Percentiles rank a stretch among this genome's conserved stretches.
phyloP scores from a whole-genome alignment of 257 asterid genomes.

The Jaltomata sinuosa region DNA sequence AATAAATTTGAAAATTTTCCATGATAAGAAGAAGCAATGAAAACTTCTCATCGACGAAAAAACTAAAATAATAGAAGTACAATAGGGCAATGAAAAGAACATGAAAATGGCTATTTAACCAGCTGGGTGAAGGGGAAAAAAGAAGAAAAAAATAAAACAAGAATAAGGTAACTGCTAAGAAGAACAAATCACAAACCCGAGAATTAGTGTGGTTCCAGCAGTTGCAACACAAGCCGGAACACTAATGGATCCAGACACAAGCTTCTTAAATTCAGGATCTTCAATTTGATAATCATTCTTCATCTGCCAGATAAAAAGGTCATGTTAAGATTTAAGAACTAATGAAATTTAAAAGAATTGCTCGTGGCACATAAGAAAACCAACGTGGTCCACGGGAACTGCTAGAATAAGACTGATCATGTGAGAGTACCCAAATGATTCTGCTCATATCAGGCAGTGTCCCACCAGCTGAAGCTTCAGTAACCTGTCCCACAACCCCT shows the following conservation, averaged over 20 bases:
- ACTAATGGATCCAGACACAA: constrained; percentile 54
- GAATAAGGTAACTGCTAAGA: background rate
- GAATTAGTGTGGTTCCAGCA: constrained; percentile 76
- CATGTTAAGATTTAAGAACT: background rate
- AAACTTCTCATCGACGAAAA: background rate
- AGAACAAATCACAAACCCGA: constrained; percentile 50
- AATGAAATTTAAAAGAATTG: background rate
- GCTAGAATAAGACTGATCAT: background rate
- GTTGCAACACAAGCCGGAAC: constrained; percentile 83
- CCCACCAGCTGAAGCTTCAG: background rate
- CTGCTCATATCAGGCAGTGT: background rate
- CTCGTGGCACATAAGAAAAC: background rate
- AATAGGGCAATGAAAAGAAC: background rate
- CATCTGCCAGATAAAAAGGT: constrained; percentile 43
- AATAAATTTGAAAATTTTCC: background rate
- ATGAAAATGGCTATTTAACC: background rate
- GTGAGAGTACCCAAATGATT: background rate
- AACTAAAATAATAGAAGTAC: background rate
- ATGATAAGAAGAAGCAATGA: background rate
- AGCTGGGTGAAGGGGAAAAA: background rate
- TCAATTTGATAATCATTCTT: constrained; percentile 38
- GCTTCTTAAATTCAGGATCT: constrained; percentile 59
- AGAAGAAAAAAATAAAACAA: background rate
- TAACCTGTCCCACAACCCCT: background rate
- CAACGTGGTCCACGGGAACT: background rate